phyloP scores from a whole-genome alignment of 139 green algal genomes.

The Micromonas pusilla region DNA sequence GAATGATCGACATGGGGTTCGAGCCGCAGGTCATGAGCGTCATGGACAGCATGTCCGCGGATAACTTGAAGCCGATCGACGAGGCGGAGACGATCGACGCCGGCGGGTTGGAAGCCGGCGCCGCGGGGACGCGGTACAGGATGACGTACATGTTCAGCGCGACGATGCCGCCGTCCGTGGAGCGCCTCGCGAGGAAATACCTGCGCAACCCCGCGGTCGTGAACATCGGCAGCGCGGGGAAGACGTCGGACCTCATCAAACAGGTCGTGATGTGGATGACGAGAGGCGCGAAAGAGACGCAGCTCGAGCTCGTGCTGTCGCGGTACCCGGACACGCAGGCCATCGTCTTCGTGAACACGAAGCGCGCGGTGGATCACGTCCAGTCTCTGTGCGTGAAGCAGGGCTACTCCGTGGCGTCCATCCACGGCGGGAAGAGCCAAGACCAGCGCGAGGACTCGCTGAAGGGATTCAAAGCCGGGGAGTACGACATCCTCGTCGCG shows the following conservation, averaged over 20 bases:
- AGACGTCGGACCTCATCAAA: constrained; percentile 78
- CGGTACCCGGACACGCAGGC: constrained; percentile 51
- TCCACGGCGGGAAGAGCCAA: constrained; percentile 84
- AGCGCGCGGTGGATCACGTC: constrained; percentile 32
- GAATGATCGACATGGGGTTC: constrained; percentile 99
- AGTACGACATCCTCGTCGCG: constrained; percentile 89
- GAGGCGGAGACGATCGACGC: constrained; percentile 56
- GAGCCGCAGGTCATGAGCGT: constrained; percentile 74
- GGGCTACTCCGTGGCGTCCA: constrained; percentile 63
- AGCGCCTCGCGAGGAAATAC: constrained; percentile 68
- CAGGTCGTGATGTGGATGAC: constrained; percentile 71
- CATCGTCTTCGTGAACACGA: constrained; percentile 98
- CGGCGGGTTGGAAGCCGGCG: constrained; percentile 23
- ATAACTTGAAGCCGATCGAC: constrained; percentile 83
- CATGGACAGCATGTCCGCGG: constrained; percentile 80
- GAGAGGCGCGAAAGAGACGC: constrained; percentile 34
- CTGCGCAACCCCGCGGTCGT: constrained; percentile 59
- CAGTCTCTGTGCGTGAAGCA: constrained; percentile 16
- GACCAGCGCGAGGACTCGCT: constrained; percentile 76
- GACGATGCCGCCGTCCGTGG: constrained; percentile 89
- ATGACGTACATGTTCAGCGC: constrained; percentile 99
- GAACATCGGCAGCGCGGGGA: constrained; percentile 81
- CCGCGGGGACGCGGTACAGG: constrained; percentile 60
- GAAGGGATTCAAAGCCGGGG: constrained; percentile 77
- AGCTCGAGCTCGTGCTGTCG: constrained; percentile 24